These are phyloP conservation scores for Piper betle DNA, from an alignment of 164 flowering plant genomes.

Conservation along the genomic window DNA sequence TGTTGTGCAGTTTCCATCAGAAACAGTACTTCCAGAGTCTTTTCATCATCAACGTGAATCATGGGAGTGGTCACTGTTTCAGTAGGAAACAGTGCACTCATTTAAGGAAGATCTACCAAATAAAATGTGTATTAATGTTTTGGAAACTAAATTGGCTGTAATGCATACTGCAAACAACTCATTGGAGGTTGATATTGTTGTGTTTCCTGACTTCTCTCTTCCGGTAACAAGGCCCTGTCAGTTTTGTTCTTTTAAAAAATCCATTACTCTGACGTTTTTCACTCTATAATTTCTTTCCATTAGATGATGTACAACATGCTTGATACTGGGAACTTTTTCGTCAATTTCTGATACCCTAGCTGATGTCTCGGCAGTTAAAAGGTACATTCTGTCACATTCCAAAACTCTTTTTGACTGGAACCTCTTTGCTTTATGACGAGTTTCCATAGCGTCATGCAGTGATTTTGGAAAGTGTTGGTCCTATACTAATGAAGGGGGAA, in stretches of 20 bases:
- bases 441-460: no score
- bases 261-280: no score
- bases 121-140: conserved; percentile 33
- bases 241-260: no score
- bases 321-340: conserved; percentile 93
- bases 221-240: conserved; percentile 52
- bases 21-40: conserved; percentile 47
- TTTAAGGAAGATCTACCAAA: conserved; percentile 9
- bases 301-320: no score
- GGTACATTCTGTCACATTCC: conserved; percentile 42
- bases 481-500: no score
- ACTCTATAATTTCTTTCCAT: no score
- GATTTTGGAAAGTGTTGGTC: no score
- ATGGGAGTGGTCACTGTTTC: conserved; percentile 77
- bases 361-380: conserved; percentile 85
- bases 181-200: conserved; percentile 39
- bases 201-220: conserved; percentile 69
- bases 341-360: conserved; percentile 83
- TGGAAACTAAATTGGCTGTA: conserved; percentile 39
- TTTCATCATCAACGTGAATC: conserved; percentile 29
- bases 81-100: conserved; percentile 26
- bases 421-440: no score
- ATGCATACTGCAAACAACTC: conserved; percentile 10
- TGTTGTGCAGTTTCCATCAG: conserved; percentile 71
- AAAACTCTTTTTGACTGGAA: conserved; percentile 42